These are phyloP conservation scores for Pichia cactophila DNA, from an alignment of 1,139 yeast genomes.

Conservation along the genomic window DNA sequence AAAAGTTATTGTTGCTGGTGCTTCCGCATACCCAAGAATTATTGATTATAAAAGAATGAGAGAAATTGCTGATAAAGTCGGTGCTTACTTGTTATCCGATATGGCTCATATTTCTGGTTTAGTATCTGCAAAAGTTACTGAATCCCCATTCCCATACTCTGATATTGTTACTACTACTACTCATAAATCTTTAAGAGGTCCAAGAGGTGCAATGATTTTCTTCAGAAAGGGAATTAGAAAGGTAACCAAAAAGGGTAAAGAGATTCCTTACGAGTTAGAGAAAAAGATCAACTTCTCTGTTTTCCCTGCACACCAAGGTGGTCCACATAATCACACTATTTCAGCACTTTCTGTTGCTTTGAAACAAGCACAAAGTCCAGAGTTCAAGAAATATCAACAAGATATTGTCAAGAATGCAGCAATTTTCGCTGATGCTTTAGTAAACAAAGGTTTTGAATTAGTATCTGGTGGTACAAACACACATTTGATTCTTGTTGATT, in stretches of 20 bases:
- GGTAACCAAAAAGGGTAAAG: slow-evolving; percentile 82
- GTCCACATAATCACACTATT: slow-evolving; percentile 97
- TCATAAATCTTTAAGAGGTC: slow-evolving; percentile 95
- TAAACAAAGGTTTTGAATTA: slow-evolving; percentile 60
- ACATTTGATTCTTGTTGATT: slow-evolving; percentile 80
- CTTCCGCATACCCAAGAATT: slow-evolving; percentile 89
- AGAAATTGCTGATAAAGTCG: slow-evolving; percentile 84
- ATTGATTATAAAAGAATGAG: slow-evolving; percentile 87
- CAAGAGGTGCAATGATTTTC: slow-evolving; percentile 98
- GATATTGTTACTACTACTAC: slow-evolving; percentile 97
- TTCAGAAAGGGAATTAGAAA: slow-evolving; percentile 88
- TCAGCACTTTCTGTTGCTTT: slow-evolving; percentile 92
- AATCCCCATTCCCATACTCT: slow-evolving; percentile 88
- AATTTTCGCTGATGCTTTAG: slow-evolving; percentile 64
- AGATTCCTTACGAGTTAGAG: slow-evolving; percentile 78
- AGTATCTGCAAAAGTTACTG: slow-evolving; percentile 87
- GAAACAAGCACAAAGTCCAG: slow-evolving; percentile 82
- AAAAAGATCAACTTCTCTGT: slow-evolving; percentile 89
- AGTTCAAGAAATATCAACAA: slow-evolving; percentile 77
- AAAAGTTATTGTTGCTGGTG: slow-evolving; percentile 90
- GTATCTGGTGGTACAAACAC: slow-evolving; percentile 95
- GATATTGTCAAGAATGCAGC: slow-evolving; percentile 77
- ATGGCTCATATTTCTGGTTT: slow-evolving; percentile 97
- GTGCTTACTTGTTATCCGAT: slow-evolving; percentile 85
- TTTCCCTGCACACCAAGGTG: slow-evolving; percentile 99